Percentiles rank a stretch among this genome's conserved stretches.
Evolutionary conservation across 805 yeast genomes (phyloP).

Genomic region (Saccharomyces paradoxus): DNA sequence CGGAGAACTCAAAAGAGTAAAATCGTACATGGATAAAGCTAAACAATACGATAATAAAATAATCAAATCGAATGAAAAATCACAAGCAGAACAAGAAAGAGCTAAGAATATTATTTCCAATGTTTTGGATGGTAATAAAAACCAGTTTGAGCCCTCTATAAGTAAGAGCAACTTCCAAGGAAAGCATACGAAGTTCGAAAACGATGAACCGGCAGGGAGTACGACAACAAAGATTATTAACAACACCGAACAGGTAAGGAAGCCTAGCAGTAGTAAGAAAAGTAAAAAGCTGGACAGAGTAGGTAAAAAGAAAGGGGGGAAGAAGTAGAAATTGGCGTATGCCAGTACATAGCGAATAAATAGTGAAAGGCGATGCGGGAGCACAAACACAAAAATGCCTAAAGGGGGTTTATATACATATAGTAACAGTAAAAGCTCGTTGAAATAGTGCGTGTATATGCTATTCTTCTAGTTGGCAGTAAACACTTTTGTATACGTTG

Average conservation of each 20-base stretch:
- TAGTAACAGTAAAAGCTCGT: background rate
- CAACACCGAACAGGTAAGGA: background rate
- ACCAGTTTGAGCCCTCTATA: slow-evolving; percentile 40
- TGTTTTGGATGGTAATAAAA: slow-evolving; percentile 34
- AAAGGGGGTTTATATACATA: background rate
- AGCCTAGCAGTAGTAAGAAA: background rate
- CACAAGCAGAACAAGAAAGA: slow-evolving; percentile 22
- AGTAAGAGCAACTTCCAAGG: slow-evolving; percentile 46
- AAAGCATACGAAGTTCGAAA: slow-evolving; percentile 43
- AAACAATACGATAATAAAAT: slow-evolving; percentile 17
- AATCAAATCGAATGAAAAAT: slow-evolving; percentile 10
- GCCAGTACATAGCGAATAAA: background rate
- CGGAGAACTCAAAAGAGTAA: slow-evolving; percentile 58
- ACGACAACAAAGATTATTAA: background rate
- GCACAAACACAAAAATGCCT: background rate
- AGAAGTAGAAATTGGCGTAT: background rate
- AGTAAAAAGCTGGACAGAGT: background rate
- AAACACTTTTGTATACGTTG: background rate
- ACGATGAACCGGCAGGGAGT: background rate
- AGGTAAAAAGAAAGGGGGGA: background rate
- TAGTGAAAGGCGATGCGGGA: background rate
- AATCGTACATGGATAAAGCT: slow-evolving; percentile 55
- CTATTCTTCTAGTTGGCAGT: background rate
- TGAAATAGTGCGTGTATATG: background rate
- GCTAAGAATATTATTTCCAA: slow-evolving; percentile 41